Evolutionary conservation across 306 rosid species (phyloP).

Genomic region (Lupinus albus): DNA sequence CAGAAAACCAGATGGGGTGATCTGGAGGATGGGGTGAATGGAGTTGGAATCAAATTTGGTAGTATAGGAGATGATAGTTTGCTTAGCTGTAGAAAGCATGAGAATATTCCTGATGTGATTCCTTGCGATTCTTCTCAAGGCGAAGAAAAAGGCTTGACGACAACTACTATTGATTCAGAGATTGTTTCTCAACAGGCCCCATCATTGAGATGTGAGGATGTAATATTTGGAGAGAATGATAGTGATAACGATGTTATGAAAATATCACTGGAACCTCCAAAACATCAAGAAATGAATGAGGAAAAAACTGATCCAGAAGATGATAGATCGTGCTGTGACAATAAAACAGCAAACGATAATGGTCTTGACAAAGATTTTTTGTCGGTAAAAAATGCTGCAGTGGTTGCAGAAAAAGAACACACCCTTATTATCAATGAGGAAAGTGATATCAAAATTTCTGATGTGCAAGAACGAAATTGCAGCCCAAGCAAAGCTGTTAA

Average conservation of each 20-base stretch:
- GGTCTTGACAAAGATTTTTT: conserved; percentile 32
- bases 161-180: conserved; percentile 43
- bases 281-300: conserved; percentile 37
- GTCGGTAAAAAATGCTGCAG: conserved; percentile 36
- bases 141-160: conserved; percentile 46
- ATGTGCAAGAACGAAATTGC: conserved; percentile 39
- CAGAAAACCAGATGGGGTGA: conserved; percentile 68
- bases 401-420: conserved; percentile 35
- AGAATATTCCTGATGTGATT: conserved; percentile 41
- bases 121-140: conserved; percentile 41
- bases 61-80: conserved; percentile 77
- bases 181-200: conserved; percentile 47
- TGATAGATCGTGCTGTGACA: conserved; percentile 43
- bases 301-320: conserved; percentile 44
- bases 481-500: conserved; percentile 40
- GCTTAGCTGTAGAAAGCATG: conserved; percentile 53
- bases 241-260: conserved; percentile 45
- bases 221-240: conserved; percentile 43
- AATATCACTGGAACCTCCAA: conserved; percentile 45
- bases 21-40: conserved; percentile 59
- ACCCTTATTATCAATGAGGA: conserved; percentile 42
- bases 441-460: conserved; percentile 38
- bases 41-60: conserved; percentile 88
- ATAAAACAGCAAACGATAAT: conserved; percentile 43
- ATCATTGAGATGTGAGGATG: conserved; percentile 38